Conservation (phyloP, 768 basidiomycete genomes). For the Stropharia rugosoannulata region DNA sequence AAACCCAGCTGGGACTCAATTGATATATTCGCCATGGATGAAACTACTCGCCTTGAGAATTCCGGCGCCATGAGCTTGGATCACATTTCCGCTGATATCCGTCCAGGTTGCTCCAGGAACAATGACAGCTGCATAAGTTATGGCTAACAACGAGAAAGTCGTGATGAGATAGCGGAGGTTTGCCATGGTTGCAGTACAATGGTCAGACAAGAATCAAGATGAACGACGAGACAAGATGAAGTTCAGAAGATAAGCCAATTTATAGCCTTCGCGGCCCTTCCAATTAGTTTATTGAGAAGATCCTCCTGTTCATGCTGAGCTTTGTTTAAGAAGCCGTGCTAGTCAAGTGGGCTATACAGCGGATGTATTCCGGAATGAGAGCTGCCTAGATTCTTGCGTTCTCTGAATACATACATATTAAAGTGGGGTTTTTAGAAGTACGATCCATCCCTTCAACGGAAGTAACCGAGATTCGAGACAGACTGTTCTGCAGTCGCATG, state of each 20-base stretch:
- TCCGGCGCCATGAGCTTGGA: constrained; percentile 65
- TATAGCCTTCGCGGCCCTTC: background rate
- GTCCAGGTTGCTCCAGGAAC: constrained; percentile 64
- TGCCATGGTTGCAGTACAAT: constrained; percentile 7
- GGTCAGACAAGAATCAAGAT: background rate
- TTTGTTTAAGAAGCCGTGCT: background rate
- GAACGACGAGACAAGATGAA: background rate
- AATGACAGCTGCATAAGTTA: constrained; percentile 40
- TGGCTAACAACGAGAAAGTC: constrained; percentile 7
- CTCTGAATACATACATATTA: background rate
- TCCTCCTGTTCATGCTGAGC: background rate
- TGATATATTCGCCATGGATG: too few species aligned
- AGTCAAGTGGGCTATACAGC: background rate
- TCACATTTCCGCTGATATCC: constrained; percentile 58
- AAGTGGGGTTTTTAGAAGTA: too few species aligned
- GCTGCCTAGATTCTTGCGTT: background rate
- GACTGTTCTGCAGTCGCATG: too few species aligned
- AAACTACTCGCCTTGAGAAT: constrained; percentile 44
- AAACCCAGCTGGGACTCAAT: background rate
- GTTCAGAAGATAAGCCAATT: background rate
- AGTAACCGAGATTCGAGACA: too few species aligned
- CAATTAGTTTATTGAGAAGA: background rate
- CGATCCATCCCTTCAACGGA: too few species aligned
- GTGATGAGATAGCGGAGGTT: constrained; percentile 21
- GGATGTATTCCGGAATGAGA: constrained; percentile 1